These are phyloP conservation scores for Colletotrichum liaoningense DNA, from an alignment of 2,329 filamentous ascomycete genomes.

Conservation along the genomic window DNA sequence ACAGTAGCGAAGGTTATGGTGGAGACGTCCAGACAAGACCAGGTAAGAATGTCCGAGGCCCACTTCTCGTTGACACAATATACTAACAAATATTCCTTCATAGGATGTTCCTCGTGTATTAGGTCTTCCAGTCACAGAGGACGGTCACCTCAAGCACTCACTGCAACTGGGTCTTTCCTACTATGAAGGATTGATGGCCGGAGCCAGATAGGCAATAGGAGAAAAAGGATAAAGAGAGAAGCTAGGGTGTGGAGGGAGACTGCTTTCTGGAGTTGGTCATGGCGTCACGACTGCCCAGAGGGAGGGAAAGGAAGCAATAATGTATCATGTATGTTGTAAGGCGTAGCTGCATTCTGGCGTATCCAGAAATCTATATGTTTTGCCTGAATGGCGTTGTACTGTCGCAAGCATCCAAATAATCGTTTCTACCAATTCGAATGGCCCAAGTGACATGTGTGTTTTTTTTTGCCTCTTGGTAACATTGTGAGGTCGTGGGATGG, in stretches of 20 bases:
- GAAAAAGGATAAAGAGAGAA: background rate
- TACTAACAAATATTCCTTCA: slow-evolving; percentile 42
- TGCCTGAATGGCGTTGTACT: background rate
- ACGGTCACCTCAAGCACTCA: slow-evolving; percentile 77
- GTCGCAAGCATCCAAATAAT: background rate
- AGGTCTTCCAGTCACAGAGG: slow-evolving; percentile 76
- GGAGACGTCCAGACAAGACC: slow-evolving; percentile 63
- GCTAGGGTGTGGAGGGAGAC: background rate
- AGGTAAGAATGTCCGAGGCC: slow-evolving; percentile 55
- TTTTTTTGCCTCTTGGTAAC: background rate
- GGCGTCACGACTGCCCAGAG: background rate
- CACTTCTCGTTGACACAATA: background rate
- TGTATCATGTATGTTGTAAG: slow-evolving; percentile 17
- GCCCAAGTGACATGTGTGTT: background rate
- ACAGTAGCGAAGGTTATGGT: slow-evolving; percentile 76
- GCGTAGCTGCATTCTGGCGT: slow-evolving; percentile 8
- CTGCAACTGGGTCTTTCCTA: slow-evolving; percentile 76
- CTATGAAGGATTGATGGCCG: slow-evolving; percentile 72
- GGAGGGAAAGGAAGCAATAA: background rate
- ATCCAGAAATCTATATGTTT: background rate
- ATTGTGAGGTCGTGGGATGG: background rate
- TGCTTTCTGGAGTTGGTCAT: background rate
- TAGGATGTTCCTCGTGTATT: slow-evolving; percentile 63
- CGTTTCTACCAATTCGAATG: background rate
- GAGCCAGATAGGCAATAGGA: background rate